These are phyloP conservation scores for Candida neerlandica DNA, from an alignment of 1,139 yeast species.

Conservation along the genomic window DNA sequence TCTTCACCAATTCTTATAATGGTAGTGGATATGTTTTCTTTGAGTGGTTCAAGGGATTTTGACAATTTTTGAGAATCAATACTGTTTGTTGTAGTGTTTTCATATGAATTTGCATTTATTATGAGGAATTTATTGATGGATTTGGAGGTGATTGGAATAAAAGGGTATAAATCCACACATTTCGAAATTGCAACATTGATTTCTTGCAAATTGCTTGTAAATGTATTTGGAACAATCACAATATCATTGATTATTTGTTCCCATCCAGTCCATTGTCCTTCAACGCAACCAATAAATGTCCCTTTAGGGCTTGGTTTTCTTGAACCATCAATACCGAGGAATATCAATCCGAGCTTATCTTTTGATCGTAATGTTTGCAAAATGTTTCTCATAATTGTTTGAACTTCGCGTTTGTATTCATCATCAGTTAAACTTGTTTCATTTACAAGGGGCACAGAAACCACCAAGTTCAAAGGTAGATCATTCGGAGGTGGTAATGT, in stretches of 20 bases:
- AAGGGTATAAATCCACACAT: conserved; percentile 33
- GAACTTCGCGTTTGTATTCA: conserved; percentile 35
- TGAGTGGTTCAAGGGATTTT: conserved; percentile 16
- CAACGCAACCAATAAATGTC: conserved; percentile 56
- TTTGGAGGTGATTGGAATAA: conserved; percentile 23
- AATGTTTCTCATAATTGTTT: conserved; percentile 27
- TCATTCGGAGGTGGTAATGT: conserved; percentile 43
- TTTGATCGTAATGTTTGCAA: conserved; percentile 33
- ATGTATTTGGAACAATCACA: conserved; percentile 31
- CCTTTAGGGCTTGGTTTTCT: conserved; percentile 41
- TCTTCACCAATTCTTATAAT: conserved; percentile 27
- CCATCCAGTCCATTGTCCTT: conserved; percentile 63
- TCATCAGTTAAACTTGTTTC: conserved; percentile 28
- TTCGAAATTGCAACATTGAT: conserved; percentile 30
- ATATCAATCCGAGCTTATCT: conserved; percentile 59
- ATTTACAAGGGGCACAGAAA: conserved; percentile 49
- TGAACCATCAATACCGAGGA: conserved; percentile 51
- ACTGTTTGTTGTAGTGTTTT: conserved; percentile 9
- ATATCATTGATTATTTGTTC: conserved; percentile 45
- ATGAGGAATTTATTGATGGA: conserved; percentile 32
- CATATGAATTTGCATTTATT: conserved; percentile 18
- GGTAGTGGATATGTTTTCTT: conserved; percentile 25
- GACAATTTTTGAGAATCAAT: background rate
- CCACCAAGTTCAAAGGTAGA: conserved; percentile 48
- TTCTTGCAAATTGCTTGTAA: conserved; percentile 26